Percentiles rank a stretch among this genome's conserved stretches.
phyloP scores from a whole-genome alignment of 805 yeast genomes.

The Cyberlindnera amylophila region DNA sequence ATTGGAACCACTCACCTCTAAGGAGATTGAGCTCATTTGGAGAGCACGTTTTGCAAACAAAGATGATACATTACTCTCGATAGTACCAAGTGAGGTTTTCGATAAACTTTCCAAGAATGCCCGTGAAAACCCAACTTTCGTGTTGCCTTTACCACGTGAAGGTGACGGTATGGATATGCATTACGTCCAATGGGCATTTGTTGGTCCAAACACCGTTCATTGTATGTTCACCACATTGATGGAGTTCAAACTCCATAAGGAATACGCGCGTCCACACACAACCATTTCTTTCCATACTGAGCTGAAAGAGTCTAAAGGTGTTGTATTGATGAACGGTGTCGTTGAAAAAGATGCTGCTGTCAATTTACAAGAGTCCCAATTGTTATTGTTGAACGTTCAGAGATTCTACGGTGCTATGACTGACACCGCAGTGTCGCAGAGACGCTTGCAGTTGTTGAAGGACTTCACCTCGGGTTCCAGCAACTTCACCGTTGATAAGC shows the following conservation, averaged over 20 bases:
- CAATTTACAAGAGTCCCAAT: slow-evolving; percentile 70
- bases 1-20: slow-evolving; percentile 46
- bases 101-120: slow-evolving; percentile 63
- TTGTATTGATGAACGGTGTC: slow-evolving; percentile 82
- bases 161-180: slow-evolving; percentile 69
- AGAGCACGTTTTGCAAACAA: slow-evolving; percentile 72
- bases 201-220: slow-evolving; percentile 78
- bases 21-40: slow-evolving; percentile 82
- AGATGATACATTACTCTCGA: slow-evolving; percentile 62
- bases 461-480: slow-evolving; percentile 69
- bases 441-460: slow-evolving; percentile 54
- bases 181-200: slow-evolving; percentile 90
- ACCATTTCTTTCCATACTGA: slow-evolving; percentile 86
- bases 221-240: slow-evolving; percentile 88
- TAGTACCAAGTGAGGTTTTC: slow-evolving; percentile 54
- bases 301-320: slow-evolving; percentile 49
- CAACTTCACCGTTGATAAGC: slow-evolving; percentile 60
- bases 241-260: slow-evolving; percentile 86
- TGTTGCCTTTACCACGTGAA: slow-evolving; percentile 82
- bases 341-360: slow-evolving; percentile 70
- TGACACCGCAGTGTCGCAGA: slow-evolving; percentile 38
- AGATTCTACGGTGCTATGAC: slow-evolving; percentile 74
- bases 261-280: slow-evolving; percentile 93
- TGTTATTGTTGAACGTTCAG: slow-evolving; percentile 71
- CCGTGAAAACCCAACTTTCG: slow-evolving; percentile 71